Base-by-base conservation (phyloP, 2,329 filamentous ascomycete species). In the Venturia nashicola region DNA sequence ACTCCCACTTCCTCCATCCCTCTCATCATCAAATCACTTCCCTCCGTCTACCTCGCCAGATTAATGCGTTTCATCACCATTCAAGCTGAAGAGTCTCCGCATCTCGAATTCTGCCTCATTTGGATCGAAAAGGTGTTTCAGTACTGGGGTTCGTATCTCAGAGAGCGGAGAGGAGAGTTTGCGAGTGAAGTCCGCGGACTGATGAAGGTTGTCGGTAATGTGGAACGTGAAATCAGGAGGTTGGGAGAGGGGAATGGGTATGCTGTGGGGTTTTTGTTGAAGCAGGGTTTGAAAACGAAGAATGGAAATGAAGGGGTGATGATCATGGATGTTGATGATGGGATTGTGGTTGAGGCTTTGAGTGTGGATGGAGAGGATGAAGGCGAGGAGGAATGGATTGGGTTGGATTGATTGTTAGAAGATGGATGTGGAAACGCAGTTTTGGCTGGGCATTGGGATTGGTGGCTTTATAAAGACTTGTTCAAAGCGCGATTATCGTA, bases 101-200 rank as follows among this genome's bases (percentile, higher is more conserved):
- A 97, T 78, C 83, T 99, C 5, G 94, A 99, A 76, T 95, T 97
- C 76, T 96, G 94, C 70, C 78, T 99, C 55, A 78, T 93, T 9
- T 99, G 94, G 94, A 89, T 97, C 71, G 90, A 94, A 74, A 86
- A 90, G 1, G 68, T 86, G 11, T 80, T 97, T 65, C 88, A 89
- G 70, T 86, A 86, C 69, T 93, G 97, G 73, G 94, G 94, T 42
- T 82, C 88, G 27, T 93, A 88, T 80, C 82, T 99, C 70, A 89
- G 90, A 65, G 88, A 92, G 43, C 88, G 93, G 73, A 82, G 88
- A 27, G 87, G 84, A 62, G 87, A 88, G 69, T 86, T 94, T 42
- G 91, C 93, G 44, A 83, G 93, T 2, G 94, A 97, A 75, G 78
- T 97, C 67, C 83, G 94, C 43, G 83, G 91, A 40, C 86, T 97